Conservation (phyloP, 2,329 filamentous ascomycete genomes). For the Fusarium camptoceras region DNA sequence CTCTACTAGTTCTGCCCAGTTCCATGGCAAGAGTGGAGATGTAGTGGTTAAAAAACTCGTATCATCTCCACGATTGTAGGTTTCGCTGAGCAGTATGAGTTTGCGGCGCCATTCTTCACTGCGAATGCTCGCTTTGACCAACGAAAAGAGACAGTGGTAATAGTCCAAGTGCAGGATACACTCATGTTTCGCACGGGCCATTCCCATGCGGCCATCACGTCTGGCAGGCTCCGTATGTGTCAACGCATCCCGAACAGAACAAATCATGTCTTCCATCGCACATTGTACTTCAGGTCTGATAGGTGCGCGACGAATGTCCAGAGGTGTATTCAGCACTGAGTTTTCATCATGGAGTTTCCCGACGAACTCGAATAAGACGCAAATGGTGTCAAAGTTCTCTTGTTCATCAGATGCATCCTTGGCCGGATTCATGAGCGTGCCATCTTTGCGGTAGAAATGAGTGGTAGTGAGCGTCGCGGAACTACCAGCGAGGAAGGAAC, state of each 20-base stretch:
- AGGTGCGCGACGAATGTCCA: constrained; percentile 13
- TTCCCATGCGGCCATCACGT: no score
- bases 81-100: no score
- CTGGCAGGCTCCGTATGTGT: no score
- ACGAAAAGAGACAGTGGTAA: no score
- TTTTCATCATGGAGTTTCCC: constrained; percentile 7
- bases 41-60: no score
- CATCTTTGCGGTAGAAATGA: constrained; percentile 20
- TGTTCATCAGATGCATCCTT: constrained; percentile 10
- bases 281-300: constrained; percentile 20
- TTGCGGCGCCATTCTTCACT: no score
- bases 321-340: constrained; percentile 16
- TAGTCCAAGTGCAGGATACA: no score
- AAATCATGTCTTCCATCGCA: constrained; percentile 21
- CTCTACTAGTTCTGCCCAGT: no score
- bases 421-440: constrained; percentile 6
- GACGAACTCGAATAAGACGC: constrained; percentile 31
- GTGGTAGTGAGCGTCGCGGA: constrained; percentile 29
- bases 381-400: constrained; percentile 32
- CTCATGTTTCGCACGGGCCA: no score
- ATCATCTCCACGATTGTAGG: no score
- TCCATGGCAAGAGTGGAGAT: no score
- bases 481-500: constrained; percentile 35
- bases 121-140: no score
- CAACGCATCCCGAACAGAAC: neutral